phyloP scores from a whole-genome alignment of 2,329 filamentous ascomycete genomes.

The Pseudogymnoascus sp. region DNA sequence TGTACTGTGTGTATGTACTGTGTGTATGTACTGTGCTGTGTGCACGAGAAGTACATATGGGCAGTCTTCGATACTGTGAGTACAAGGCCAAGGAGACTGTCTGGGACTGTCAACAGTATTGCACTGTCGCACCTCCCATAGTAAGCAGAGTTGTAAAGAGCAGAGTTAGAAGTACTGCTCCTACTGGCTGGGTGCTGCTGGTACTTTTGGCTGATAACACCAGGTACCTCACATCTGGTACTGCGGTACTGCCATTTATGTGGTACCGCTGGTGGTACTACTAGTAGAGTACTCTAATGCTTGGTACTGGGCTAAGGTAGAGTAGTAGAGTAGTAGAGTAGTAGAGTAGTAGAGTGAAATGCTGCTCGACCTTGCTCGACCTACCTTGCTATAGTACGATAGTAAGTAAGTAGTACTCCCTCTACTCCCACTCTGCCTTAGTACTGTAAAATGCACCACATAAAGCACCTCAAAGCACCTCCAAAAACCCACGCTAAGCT shows the following conservation, averaged over 20 bases:
- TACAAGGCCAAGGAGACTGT: not conserved
- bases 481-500: not conserved
- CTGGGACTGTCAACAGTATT: not conserved
- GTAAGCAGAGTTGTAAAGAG: not conserved
- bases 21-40: not conserved
- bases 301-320: not conserved
- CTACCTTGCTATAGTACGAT: not conserved
- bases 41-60: not conserved
- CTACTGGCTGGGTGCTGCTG: not conserved
- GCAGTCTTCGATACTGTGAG: not conserved
- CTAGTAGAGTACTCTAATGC: not conserved
- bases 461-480: not conserved
- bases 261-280: not conserved
- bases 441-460: not conserved
- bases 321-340: too few relatives aligned
- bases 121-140: not conserved
- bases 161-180: not conserved
- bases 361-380: not conserved
- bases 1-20: not conserved
- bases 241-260: not conserved
- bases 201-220: not conserved
- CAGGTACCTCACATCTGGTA: not conserved
- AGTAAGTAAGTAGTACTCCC: not conserved
- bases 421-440: not conserved
- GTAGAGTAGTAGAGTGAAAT: too few relatives aligned